Evolutionary conservation across 2,329 filamentous ascomycete genomes (phyloP), one percentile per base, ranked within the genome.

Genomic region (Aspergillus japonicus): DNA sequence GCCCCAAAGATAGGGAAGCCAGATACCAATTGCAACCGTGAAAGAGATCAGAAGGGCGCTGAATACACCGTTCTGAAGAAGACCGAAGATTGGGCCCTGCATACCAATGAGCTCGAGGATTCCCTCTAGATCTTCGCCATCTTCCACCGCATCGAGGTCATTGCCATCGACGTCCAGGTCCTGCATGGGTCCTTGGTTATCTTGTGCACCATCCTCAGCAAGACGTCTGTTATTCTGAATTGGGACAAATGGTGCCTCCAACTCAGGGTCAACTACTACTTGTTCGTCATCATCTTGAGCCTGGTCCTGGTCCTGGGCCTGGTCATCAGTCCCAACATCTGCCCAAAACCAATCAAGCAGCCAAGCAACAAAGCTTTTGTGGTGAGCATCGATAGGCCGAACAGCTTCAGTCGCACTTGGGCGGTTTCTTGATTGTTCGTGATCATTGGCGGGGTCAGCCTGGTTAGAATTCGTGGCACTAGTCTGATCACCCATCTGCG

Each of bases 101-200:
- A 99, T 96, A 42, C 95, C 95, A 60, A 99, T 89, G 16, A 99
- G 85, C 74, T 99, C 95, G 81, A 99, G 87, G 55, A 99, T 91
- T 0, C 95, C 95, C 73, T 99, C 95, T 16, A 99, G 87, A 71
- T 99, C 95, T 76, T 99, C 95, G 10, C 90, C 90, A 66, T 97
- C 90, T 48, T 83, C 81, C 16, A 79, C 73, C n/a, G 77, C 80
- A 64, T 83, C 81, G 50, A 74, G 79, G 62, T 88, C 85, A 50
- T 87, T 85, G 12, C 79, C 70, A 68, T 96, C 91, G 39, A 94
- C 23, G 19, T 66, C 89, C 55, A 86, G 86, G 23, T 85, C 80
- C 1, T 85, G 84, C 11, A 63, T 65, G n/a, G 64, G 49, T 16
- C 50, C 65, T 59, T 63, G 62, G 24, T 65, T 59, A 23, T 64